Percentiles rank a stretch among this genome's conserved stretches.
Conservation (phyloP, 257 asterid genomes). For the Rauvolfia tetraphylla region DNA sequence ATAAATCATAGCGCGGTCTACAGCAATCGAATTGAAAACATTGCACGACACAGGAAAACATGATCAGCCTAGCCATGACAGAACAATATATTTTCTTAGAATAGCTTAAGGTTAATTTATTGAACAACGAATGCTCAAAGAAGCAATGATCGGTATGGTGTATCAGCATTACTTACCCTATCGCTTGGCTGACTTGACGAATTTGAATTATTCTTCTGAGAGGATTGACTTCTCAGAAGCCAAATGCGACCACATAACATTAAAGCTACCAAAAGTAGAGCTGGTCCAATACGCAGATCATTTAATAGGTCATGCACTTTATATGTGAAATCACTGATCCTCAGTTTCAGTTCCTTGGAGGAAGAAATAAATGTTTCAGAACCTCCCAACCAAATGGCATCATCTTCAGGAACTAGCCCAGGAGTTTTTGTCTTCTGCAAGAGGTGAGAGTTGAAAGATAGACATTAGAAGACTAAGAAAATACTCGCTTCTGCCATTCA, state of each 20-base stretch:
- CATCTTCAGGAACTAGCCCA: constrained; percentile 81
- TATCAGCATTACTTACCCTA: constrained; percentile 18
- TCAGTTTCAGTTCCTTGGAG: constrained; percentile 40
- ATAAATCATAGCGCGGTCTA: neutral
- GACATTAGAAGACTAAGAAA: neutral
- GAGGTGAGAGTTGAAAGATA: constrained; percentile 5
- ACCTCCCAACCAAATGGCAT: constrained; percentile 56
- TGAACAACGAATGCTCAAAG: neutral
- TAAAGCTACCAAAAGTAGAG: constrained; percentile 69
- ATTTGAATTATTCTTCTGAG: constrained; percentile 29
- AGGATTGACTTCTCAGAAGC: constrained; percentile 55
- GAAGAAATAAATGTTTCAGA: constrained; percentile 46
- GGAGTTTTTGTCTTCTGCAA: constrained; percentile 83
- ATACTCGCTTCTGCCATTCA: neutral
- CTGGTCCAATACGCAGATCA: constrained; percentile 92
- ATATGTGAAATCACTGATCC: constrained; percentile 32
- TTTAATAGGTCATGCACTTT: constrained; percentile 40
- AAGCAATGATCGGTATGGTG: neutral
- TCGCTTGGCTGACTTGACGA: constrained; percentile 34
- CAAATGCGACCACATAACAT: constrained; percentile 66
- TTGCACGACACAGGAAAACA: neutral
- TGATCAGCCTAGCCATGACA: neutral
- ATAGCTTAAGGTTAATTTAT: no score
- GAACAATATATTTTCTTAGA: neutral
- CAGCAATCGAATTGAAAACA: neutral